A percentile compares a stretch with the other conserved stretches of the same genome.
These are phyloP conservation scores for Penicillium turbatum DNA, from an alignment of 495 filamentous ascomycete species.

Conservation along the genomic window DNA sequence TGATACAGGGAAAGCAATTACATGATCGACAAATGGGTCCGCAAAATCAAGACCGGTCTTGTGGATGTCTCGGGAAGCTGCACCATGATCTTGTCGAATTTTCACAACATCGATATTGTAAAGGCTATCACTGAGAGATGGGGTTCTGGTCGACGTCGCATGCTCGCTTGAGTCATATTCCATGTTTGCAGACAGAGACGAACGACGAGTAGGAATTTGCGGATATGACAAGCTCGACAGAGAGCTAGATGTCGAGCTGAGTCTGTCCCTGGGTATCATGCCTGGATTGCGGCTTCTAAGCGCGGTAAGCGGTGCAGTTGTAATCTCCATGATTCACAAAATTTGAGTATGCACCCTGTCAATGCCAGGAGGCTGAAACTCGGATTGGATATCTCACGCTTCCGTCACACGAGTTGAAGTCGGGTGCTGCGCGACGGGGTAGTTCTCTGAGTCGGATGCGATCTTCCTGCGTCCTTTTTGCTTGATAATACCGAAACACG, in stretches of 20 bases:
- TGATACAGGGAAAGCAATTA: not conserved
- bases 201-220: constrained; percentile 24
- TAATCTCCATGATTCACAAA: constrained; percentile 6
- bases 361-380: constrained; percentile 15
- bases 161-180: constrained; percentile 8
- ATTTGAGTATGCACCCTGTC: constrained; percentile 23
- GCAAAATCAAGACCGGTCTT: not conserved
- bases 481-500: constrained; percentile 3
- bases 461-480: constrained; percentile 16
- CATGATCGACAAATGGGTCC: constrained; percentile 21
- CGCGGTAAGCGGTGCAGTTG: constrained; percentile 12
- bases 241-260: constrained; percentile 8
- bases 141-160: constrained; percentile 25
- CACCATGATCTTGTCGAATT: constrained; percentile 1
- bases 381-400: constrained; percentile 15
- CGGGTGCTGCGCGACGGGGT: not conserved
- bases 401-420: constrained; percentile 15
- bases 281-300: constrained; percentile 1
- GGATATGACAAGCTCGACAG: constrained; percentile 21
- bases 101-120: constrained; percentile 23
- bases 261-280: constrained; percentile 1
- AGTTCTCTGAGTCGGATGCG: constrained; percentile 21
- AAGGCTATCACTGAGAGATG: constrained; percentile 20
- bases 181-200: constrained; percentile 18
- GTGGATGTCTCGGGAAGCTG: not conserved